Evolutionary conservation across 2,329 filamentous ascomycete genomes (phyloP), one percentile per base, ranked within the genome.

Genomic region (Penicillium hesseltinei): DNA sequence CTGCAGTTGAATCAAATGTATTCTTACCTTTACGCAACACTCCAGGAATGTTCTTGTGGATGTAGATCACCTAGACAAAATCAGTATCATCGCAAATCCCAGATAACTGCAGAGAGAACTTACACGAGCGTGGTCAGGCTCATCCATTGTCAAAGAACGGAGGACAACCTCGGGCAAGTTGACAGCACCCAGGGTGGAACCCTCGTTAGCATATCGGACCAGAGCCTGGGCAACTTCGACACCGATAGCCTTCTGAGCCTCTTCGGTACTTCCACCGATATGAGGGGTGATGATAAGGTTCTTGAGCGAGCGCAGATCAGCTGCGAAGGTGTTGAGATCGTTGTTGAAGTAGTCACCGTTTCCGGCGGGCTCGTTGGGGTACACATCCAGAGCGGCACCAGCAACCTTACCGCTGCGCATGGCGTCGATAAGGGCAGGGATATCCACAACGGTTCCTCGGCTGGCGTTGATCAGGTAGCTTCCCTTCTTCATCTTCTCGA

Each of bases 251-350:
- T 90, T 88, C 79, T 99, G 94, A 5, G 94, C 94, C 78, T 99
- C 94, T 77, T 99, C 94, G 0, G 94, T 99, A 76, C 91, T 96
- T 55, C 94, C 94, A 67, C 94, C 94, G 71, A 99, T 97, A 75
- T 99, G 94, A 23, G 94, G 94, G 1, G 93, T 96, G 49, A 99
- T 82, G 66, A 99, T 96, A 65, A 99, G 81, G 78, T 99, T 99
- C 78, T 88, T 94, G 59, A 97, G 80, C 51, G 84, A 84, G 53
- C 91, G 86, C 47, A 99, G 84, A 60, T 97, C 92, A 69, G 92
- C 87, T 29, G 86, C 88, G 91, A 91, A 99, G 10, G 78, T 65
- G 77, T 96, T 96, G 58, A 99, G 82, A 47, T 84, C 81, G 73
- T 85, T 89, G 76, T 86, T 92, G 81, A 99, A 99, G 78, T 96